Base-by-base conservation (phyloP, 2,329 filamentous ascomycete genomes). In the Geosmithia morbida region DNA sequence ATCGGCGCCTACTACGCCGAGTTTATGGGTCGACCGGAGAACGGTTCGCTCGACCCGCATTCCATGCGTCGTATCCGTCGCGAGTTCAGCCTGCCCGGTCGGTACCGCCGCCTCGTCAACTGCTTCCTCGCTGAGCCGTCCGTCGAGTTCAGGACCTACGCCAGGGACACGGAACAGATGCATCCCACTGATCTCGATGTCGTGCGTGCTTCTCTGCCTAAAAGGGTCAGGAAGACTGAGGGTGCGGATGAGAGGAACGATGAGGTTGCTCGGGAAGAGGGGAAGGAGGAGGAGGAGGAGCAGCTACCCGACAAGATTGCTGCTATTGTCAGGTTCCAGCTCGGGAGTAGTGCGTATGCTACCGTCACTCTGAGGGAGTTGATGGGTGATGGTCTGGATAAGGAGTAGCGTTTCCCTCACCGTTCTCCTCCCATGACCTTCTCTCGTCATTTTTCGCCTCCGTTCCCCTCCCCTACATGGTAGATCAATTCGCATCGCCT, bases 81-180 rank as follows among this genome's bases (percentile, higher is more conserved):
- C 59, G 92, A 97, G 56, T 83, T 92, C 59, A 94, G 86, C 61
- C 71, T 98, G 1, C 86, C 84, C 45, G 94, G 92, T 2, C 79
- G 83, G 22, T 98, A 98, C 64, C 79, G 92, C 52, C 92, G 90
- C 63, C 60, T 95, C 26, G 75, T 97, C 54, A 81, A 85, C 33
- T 74, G 75, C 19, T 86, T 88, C 57, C 69, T 81, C 45, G 44
- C 30, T 13, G 64, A 71, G 7, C 76, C 86, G 7, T 75, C 72
- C 11, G 83, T 81, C 49, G 77, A 86, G 49, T 75, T 95, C 11
- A 81, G 75, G 57, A 65, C 70, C 5, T 97, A 96, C 59, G 59
- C 60, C 3, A 74, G 80, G 26, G 79, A 83, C 30, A 77, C 83
- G 33, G 81, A 94, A 65, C 89, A 97, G 66, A 81, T 97, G 65